phyloP scores from a whole-genome alignment of 2,329 filamentous ascomycete genomes.

The Venturia pyrina region DNA sequence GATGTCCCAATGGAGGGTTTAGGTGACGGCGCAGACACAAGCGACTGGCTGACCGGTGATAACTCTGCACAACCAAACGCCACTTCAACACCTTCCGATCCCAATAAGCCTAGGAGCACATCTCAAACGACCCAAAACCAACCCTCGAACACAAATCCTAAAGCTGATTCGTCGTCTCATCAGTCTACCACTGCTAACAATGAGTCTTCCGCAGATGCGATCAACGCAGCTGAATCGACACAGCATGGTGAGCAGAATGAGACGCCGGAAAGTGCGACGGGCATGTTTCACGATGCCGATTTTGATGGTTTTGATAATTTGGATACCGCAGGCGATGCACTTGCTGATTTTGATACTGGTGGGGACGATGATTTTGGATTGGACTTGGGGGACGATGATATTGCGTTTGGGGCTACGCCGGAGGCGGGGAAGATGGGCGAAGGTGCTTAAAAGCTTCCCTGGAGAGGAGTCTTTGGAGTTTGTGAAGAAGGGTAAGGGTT shows the following conservation, averaged over 20 bases:
- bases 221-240: background rate
- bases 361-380: conserved; percentile 49
- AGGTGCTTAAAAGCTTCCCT: background rate
- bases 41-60: conserved; percentile 32
- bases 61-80: background rate
- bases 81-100: background rate
- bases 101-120: background rate
- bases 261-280: background rate
- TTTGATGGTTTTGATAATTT: conserved; percentile 55
- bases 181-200: background rate
- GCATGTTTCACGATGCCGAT: conserved; percentile 31
- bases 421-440: background rate
- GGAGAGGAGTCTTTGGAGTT: background rate
- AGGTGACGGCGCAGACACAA: conserved; percentile 28
- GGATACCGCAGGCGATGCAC: conserved; percentile 50
- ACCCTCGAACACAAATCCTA: background rate
- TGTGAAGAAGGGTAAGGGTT: background rate
- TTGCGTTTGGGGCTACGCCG: conserved; percentile 39
- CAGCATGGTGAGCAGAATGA: background rate
- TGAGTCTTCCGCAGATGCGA: background rate
- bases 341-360: conserved; percentile 30
- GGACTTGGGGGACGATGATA: conserved; percentile 70
- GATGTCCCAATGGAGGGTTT: conserved; percentile 51
- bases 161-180: background rate
- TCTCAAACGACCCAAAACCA: background rate